Percentiles rank a stretch among this genome's conserved stretches.
Evolutionary conservation across 2,329 filamentous ascomycete species (phyloP).

Genomic region (Cytospora paraplurivora): DNA sequence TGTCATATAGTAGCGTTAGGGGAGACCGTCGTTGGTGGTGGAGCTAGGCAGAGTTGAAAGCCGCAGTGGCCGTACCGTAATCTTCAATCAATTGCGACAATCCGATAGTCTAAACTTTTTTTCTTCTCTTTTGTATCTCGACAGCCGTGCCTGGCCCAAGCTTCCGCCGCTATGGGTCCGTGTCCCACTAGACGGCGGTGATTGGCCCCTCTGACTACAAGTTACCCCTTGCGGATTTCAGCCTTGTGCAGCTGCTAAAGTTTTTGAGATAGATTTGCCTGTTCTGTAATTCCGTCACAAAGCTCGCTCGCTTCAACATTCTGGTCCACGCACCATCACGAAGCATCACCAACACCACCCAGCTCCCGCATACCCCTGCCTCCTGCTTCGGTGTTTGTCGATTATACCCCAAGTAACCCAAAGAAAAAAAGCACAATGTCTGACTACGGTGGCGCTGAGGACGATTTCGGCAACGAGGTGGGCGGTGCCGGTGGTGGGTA

Average conservation of each 20-base stretch:
- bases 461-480: constrained; percentile 42
- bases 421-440: constrained; percentile 56
- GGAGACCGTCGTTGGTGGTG: constrained; percentile 6
- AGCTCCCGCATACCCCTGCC: neutral
- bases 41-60: constrained; percentile 7
- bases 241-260: constrained; percentile 19
- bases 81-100: neutral
- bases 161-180: neutral
- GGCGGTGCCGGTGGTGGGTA: constrained; percentile 24
- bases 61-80: neutral
- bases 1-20: constrained; percentile 1
- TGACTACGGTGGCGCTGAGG: constrained; percentile 64
- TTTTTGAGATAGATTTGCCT: constrained; percentile 24
- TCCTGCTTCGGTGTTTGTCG: neutral
- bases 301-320: constrained; percentile 1
- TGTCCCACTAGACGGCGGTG: neutral
- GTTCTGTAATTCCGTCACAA: constrained; percentile 4
- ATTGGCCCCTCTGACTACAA: neutral
- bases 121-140: constrained; percentile 3
- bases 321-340: constrained; percentile 7
- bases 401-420: neutral
- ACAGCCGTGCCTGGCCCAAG: constrained; percentile 14
- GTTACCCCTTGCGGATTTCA: constrained; percentile 16
- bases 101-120: constrained; percentile 4
- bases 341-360: neutral